Evolutionary conservation across 371 early-diverging fungal species (phyloP).

Genomic region (Umbelopsis sp.): DNA sequence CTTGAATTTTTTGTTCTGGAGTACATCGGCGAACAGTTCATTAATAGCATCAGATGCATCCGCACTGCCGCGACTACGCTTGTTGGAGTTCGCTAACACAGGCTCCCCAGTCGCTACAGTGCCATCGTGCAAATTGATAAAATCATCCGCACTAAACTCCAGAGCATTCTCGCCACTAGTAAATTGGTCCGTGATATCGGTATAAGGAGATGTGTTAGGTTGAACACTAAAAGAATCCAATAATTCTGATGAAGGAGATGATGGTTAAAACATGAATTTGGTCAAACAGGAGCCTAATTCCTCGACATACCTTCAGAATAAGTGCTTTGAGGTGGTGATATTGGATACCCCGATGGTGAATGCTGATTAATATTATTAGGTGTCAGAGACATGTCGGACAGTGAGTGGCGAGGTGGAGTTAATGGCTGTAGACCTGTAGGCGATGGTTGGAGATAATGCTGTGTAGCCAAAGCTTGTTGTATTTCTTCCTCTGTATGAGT

Average conservation of each 20-base stretch:
- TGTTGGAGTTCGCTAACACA: not conserved
- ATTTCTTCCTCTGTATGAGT: slow-evolving; percentile 67
- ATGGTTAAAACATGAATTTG: not conserved
- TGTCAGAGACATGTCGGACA: slow-evolving; percentile 27
- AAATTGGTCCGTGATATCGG: slow-evolving; percentile 34
- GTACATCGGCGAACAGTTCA: slow-evolving; percentile 34
- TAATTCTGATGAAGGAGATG: slow-evolving; percentile 17
- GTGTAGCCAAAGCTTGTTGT: not conserved
- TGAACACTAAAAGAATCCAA: slow-evolving; percentile 7
- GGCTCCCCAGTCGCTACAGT: not conserved
- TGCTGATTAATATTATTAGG: slow-evolving; percentile 21
- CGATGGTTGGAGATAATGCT: slow-evolving; percentile 7
- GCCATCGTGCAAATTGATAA: not conserved
- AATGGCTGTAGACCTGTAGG: slow-evolving; percentile 18
- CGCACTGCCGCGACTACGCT: slow-evolving; percentile 4
- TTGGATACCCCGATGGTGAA: slow-evolving; percentile 25
- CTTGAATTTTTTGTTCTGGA: slow-evolving; percentile 32
- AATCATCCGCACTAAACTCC: slow-evolving; percentile 18
- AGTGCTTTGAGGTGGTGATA: slow-evolving; percentile 40
- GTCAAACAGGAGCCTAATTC: not conserved
- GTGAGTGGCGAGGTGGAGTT: slow-evolving; percentile 20
- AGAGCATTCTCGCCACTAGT: slow-evolving; percentile 18
- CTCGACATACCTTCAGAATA: slow-evolving; percentile 30
- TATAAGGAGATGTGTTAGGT: slow-evolving; percentile 28
- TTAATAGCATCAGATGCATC: slow-evolving; percentile 29